Base-by-base conservation (phyloP, 2,329 filamentous ascomycete genomes). In the Bipolaris sorokiniana region DNA sequence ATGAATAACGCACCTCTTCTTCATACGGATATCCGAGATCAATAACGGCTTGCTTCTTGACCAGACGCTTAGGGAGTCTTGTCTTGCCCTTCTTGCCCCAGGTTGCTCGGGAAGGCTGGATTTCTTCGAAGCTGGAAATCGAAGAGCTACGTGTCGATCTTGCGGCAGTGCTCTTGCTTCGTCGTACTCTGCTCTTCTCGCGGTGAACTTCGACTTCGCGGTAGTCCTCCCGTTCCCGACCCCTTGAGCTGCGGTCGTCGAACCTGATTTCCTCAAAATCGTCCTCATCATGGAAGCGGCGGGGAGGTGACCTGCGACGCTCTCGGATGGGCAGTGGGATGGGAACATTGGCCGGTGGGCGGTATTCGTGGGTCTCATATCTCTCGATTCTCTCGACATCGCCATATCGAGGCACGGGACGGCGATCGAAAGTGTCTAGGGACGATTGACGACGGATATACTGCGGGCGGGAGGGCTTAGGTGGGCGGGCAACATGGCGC, bases 361-460 rank as follows among this genome's bases (percentile, higher is more conserved):
- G 82, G 65, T 88, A 87, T 59, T 90, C 86, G 42, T 73, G 67
- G 10, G 44, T 51, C 33, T 65, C 54, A n/a, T 61, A 58, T 7
- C 60, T 56, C 42, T 65, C 62, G n/a, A 53, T 51, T 33, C 82
- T 78, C 49, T 87, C 85, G 18, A 83, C 76, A 36, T 88, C 82
- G 51, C 81, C 81, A 59, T 83, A 83, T 42, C 84, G 82, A 31
- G 83, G 81, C 52, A 82, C 67, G 1, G 90, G 89, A 26, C 87
- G 87, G 47, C 92, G 88, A 76, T 97, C 93, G 72, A 92, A 97
- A 0, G 90, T 96, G 75, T 97, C 93, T 37, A 97, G 82, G 50
- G 92, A 96, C 13, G 92, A 96, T 75, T 96, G 92, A 41, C 93
- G 86, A 56, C 93, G 86, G 48, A 95, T 71, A 62, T 93, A 83